Evolutionary conservation across 1,284 basidiomycete genomes (phyloP).

Genomic region (Exobasidium cylindrosporum): DNA sequence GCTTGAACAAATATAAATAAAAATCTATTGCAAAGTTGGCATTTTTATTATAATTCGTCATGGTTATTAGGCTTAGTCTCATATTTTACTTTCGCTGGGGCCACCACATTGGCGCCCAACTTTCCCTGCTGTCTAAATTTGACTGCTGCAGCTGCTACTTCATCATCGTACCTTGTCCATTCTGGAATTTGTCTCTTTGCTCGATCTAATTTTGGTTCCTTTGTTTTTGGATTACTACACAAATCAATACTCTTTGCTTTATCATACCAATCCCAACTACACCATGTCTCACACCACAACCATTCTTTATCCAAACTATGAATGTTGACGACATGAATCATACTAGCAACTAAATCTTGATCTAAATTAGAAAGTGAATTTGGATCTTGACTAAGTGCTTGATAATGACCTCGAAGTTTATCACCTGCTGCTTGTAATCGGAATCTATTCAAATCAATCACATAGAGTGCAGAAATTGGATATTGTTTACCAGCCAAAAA

Average conservation of each 20-base stretch:
- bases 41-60: too few relatives aligned
- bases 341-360: slow-evolving; percentile 61
- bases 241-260: slow-evolving; percentile 54
- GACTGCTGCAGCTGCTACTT: slow-evolving; percentile 43
- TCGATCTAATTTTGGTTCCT: slow-evolving; percentile 90
- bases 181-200: slow-evolving; percentile 88
- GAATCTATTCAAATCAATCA: slow-evolving; percentile 93
- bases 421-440: slow-evolving; percentile 71
- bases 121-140: neutral
- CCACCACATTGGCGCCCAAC: slow-evolving; percentile 6
- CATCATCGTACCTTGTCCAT: slow-evolving; percentile 84
- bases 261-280: slow-evolving; percentile 38
- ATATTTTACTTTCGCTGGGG: too few relatives aligned
- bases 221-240: slow-evolving; percentile 59
- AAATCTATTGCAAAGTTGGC: too few relatives aligned
- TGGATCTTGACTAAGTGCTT: slow-evolving; percentile 86
- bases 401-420: slow-evolving; percentile 85
- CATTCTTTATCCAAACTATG: slow-evolving; percentile 45
- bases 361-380: slow-evolving; percentile 91
- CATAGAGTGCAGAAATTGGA: slow-evolving; percentile 71
- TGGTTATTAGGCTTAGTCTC: too few relatives aligned
- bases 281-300: slow-evolving; percentile 56
- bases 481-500: slow-evolving; percentile 34
- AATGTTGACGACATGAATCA: slow-evolving; percentile 34
- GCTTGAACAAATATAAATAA: too few relatives aligned